Percentiles rank a stretch among this genome's conserved stretches.
Conservation (phyloP, 1,139 yeast genomes). For the Wickerhamomyces sp. region DNA sequence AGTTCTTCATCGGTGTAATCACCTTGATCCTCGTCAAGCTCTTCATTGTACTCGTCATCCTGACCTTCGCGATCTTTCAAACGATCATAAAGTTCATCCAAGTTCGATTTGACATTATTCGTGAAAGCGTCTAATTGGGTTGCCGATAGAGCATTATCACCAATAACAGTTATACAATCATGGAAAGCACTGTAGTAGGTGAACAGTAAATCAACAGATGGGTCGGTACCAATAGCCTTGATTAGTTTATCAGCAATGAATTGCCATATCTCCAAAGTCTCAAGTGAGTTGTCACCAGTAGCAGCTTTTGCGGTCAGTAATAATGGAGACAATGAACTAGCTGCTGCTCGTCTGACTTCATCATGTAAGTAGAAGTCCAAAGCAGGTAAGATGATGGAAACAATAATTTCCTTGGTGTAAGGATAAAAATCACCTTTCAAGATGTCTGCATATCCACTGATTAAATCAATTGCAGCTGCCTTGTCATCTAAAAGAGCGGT, state of each 20-base stretch:
- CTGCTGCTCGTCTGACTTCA: slow-evolving; percentile 89
- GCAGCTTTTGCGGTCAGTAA: slow-evolving; percentile 65
- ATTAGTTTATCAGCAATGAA: slow-evolving; percentile 65
- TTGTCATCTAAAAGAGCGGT: slow-evolving; percentile 91
- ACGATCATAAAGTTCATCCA: slow-evolving; percentile 67
- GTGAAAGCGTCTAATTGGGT: slow-evolving; percentile 57
- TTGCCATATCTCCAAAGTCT: slow-evolving; percentile 66
- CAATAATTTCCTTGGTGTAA: slow-evolving; percentile 74
- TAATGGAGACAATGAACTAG: slow-evolving; percentile 75
- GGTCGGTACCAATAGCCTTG: slow-evolving; percentile 67
- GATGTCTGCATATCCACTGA: slow-evolving; percentile 83
- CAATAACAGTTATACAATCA: slow-evolving; percentile 63
- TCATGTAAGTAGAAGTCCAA: slow-evolving; percentile 89
- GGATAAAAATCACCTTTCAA: slow-evolving; percentile 79
- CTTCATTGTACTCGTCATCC: slow-evolving; percentile 53
- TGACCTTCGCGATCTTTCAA: slow-evolving; percentile 67
- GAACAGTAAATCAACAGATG: slow-evolving; percentile 77
- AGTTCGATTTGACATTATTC: slow-evolving; percentile 53
- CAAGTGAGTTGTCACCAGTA: slow-evolving; percentile 49
- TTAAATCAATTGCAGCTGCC: slow-evolving; percentile 83
- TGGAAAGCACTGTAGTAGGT: slow-evolving; percentile 72
- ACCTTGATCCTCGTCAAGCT: slow-evolving; percentile 70
- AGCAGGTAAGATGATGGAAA: slow-evolving; percentile 81
- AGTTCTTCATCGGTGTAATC: slow-evolving; percentile 89
- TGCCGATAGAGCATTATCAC: slow-evolving; percentile 51